These are phyloP conservation scores for Colletotrichum tofieldiae DNA, from an alignment of 2,329 filamentous ascomycete genomes.

Conservation along the genomic window DNA sequence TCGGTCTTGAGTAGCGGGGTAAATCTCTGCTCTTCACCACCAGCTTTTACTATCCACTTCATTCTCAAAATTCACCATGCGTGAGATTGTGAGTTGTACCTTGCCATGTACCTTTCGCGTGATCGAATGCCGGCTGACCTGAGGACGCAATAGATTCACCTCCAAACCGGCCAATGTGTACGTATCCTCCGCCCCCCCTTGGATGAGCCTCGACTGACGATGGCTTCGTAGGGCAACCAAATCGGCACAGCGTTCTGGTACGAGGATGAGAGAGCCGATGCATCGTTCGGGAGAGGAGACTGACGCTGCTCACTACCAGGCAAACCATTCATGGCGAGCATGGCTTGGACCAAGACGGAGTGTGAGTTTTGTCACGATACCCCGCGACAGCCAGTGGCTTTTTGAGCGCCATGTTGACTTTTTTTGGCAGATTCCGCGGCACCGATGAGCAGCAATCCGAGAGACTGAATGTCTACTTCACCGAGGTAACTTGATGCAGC, in stretches of 20 bases:
- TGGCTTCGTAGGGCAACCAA: slow-evolving; percentile 89
- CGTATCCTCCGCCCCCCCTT: slow-evolving; percentile 50
- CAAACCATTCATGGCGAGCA: slow-evolving; percentile 91
- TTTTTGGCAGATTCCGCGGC: slow-evolving; percentile 84
- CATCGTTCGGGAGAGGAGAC: slow-evolving; percentile 43
- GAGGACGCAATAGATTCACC: slow-evolving; percentile 83
- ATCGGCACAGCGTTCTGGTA: slow-evolving; percentile 99
- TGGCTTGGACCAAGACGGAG: slow-evolving; percentile 95
- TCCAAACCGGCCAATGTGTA: slow-evolving; percentile 99
- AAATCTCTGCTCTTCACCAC: slow-evolving; percentile 19
- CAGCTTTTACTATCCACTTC: slow-evolving; percentile 4
- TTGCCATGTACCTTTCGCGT: slow-evolving; percentile 38
- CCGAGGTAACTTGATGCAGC: slow-evolving; percentile 65
- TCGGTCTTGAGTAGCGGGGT: slow-evolving; percentile 18
- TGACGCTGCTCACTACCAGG: slow-evolving; percentile 65
- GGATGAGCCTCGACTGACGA: slow-evolving; percentile 6
- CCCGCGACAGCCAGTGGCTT: not conserved
- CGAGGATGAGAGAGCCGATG: slow-evolving; percentile 7
- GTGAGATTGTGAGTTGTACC: slow-evolving; percentile 51
- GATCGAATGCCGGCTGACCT: slow-evolving; percentile 64
- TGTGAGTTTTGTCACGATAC: slow-evolving; percentile 72
- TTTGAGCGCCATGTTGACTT: slow-evolving; percentile 30
- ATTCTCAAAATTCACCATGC: slow-evolving; percentile 15
- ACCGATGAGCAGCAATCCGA: slow-evolving; percentile 98
- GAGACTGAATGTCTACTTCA: slow-evolving; percentile 99